phyloP scores from a whole-genome alignment of 2,329 filamentous ascomycete genomes.

The Onygenales sp. region DNA sequence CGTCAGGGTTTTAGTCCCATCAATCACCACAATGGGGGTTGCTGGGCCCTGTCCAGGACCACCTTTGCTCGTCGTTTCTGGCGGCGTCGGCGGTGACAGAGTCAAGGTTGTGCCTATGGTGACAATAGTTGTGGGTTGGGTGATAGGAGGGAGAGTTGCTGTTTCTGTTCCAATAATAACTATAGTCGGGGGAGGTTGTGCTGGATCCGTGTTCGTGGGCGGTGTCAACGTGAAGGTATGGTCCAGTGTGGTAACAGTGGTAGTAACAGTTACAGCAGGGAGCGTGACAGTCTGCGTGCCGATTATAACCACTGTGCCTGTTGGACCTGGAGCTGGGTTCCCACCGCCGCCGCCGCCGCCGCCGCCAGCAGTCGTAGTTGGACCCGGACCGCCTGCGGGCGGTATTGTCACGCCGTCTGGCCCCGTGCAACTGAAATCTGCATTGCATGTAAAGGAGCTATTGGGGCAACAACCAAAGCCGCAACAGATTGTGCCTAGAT shows the following conservation, averaged over 20 bases:
- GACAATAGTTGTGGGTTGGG: neutral
- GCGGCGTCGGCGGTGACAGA: neutral
- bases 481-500: conserved; percentile 5
- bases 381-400: conserved; percentile 1
- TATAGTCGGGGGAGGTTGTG: neutral
- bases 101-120: conserved; percentile 1
- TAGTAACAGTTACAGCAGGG: conserved; percentile 2
- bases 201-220: conserved; percentile 1
- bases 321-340: neutral
- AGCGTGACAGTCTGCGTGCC: conserved; percentile 2
- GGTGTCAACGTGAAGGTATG: conserved; percentile 4
- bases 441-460: conserved; percentile 7
- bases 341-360: neutral
- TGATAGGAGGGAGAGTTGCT: conserved; percentile 1
- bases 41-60: neutral
- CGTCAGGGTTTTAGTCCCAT: neutral
- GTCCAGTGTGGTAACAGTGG: conserved; percentile 2
- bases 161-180: conserved; percentile 5
- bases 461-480: conserved; percentile 7
- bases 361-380: neutral
- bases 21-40: neutral
- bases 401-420: conserved; percentile 2
- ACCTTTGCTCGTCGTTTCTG: neutral
- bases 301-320: conserved; percentile 4
- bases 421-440: conserved; percentile 7